These are phyloP conservation scores for Annulohypoxylon truncatum DNA, from an alignment of 2,329 filamentous ascomycete genomes.

Conservation along the genomic window DNA sequence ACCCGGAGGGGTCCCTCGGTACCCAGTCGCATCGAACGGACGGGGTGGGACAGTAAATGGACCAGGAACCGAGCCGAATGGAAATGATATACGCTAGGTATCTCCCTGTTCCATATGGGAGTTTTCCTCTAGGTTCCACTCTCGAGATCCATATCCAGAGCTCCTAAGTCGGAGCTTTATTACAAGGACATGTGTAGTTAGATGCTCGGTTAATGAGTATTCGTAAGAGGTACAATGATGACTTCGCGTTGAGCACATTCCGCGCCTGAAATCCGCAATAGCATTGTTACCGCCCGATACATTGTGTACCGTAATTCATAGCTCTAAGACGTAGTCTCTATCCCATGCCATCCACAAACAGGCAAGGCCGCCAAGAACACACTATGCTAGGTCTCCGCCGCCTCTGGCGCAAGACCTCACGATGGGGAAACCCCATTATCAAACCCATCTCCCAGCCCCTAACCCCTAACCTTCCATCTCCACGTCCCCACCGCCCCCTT, in stretches of 20 bases:
- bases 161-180: neutral
- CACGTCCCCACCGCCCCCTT: conserved; percentile 55
- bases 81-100: neutral
- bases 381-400: neutral
- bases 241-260: conserved; percentile 12
- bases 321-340: neutral
- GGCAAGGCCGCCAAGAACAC: neutral
- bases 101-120: neutral
- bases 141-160: neutral
- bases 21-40: neutral
- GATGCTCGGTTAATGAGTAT: neutral
- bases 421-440: neutral
- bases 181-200: neutral
- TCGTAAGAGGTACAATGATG: neutral
- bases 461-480: conserved; percentile 54
- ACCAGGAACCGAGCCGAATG: neutral
- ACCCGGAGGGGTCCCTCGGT: neutral
- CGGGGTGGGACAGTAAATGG: neutral
- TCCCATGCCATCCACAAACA: neutral
- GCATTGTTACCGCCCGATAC: neutral
- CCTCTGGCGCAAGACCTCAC: neutral
- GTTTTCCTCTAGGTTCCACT: neutral
- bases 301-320: neutral
- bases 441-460: neutral
- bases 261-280: neutral